Percentiles rank a stretch among this genome's conserved stretches.
Conservation (phyloP, 1,284 basidiomycete genomes). For the Ceratobasidium sp. region DNA sequence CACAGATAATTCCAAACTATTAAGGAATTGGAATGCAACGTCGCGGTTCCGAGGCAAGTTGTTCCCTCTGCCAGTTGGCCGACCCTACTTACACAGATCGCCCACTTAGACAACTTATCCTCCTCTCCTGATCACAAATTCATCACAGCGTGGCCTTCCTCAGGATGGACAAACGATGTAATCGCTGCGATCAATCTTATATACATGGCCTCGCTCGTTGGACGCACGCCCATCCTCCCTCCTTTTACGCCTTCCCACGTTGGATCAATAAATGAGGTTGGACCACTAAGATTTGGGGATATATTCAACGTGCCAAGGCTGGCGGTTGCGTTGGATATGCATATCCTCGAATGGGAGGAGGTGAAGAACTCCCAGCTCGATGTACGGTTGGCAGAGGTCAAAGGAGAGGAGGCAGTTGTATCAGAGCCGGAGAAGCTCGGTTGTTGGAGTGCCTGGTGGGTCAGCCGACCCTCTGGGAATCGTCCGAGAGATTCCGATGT, state of each 20-base stretch:
- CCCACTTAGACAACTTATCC: slow-evolving; percentile 7
- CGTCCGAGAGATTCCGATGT: slow-evolving; percentile 60
- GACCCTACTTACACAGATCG: background rate
- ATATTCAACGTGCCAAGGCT: slow-evolving; percentile 61
- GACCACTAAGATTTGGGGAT: slow-evolving; percentile 55
- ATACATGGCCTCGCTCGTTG: slow-evolving; percentile 66
- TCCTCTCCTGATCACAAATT: slow-evolving; percentile 10
- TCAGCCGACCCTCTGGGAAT: slow-evolving; percentile 60
- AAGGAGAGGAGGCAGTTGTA: slow-evolving; percentile 50
- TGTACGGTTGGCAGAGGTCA: slow-evolving; percentile 61
- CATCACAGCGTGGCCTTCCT: slow-evolving; percentile 36
- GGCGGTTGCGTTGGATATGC: slow-evolving; percentile 52
- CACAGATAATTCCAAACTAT: slow-evolving; percentile 2
- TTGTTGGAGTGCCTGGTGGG: slow-evolving; percentile 62
- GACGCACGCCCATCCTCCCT: slow-evolving; percentile 65
- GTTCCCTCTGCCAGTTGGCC: background rate
- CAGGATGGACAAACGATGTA: slow-evolving; percentile 45
- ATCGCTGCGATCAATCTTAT: slow-evolving; percentile 65
- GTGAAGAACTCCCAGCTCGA: slow-evolving; percentile 50
- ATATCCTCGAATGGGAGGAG: slow-evolving; percentile 62
- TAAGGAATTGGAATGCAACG: background rate
- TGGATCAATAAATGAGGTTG: slow-evolving; percentile 51
- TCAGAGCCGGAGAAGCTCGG: slow-evolving; percentile 61
- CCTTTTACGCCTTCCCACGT: slow-evolving; percentile 72
- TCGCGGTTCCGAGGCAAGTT: slow-evolving; percentile 19